These are phyloP conservation scores for Candida insectorum DNA, from an alignment of 805 yeast genomes.

Conservation along the genomic window DNA sequence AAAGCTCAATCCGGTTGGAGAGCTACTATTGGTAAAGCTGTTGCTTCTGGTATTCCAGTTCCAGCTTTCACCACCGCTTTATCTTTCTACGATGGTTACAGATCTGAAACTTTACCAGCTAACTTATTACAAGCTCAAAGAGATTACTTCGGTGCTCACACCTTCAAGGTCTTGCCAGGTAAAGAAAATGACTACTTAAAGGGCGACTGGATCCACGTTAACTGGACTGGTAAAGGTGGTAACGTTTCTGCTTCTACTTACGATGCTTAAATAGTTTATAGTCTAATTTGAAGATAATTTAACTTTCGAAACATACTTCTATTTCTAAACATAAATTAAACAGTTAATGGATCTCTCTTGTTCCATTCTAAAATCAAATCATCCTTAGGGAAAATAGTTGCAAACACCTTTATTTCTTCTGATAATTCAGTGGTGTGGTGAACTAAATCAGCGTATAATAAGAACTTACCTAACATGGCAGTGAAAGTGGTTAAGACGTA, in stretches of 20 bases:
- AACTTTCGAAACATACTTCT: too few species aligned
- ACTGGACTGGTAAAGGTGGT: conserved; percentile 99
- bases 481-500: conserved; percentile 90
- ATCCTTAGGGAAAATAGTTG: conserved; percentile 97
- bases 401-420: conserved; percentile 93
- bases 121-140: conserved; percentile 99
- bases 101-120: conserved; percentile 94
- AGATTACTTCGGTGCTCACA: conserved; percentile 99
- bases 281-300: too few species aligned
- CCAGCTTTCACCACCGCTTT: conserved; percentile 98
- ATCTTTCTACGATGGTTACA: conserved; percentile 97
- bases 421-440: conserved; percentile 81
- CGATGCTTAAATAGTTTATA: conserved; percentile 57
- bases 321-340: neutral
- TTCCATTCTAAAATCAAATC: conserved; percentile 79
- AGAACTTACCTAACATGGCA: conserved; percentile 87
- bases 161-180: conserved; percentile 93
- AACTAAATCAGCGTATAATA: conserved; percentile 72
- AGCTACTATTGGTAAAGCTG: conserved; percentile 73
- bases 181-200: conserved; percentile 72
- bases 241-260: conserved; percentile 93
- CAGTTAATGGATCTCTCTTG: conserved; percentile 53
- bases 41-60: conserved; percentile 87
- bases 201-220: conserved; percentile 85
- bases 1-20: conserved; percentile 98